Percentiles rank a stretch among this genome's conserved stretches.
These are phyloP conservation scores for Alternaria gaisen DNA, from an alignment of 2,329 filamentous ascomycete species.

Conservation along the genomic window DNA sequence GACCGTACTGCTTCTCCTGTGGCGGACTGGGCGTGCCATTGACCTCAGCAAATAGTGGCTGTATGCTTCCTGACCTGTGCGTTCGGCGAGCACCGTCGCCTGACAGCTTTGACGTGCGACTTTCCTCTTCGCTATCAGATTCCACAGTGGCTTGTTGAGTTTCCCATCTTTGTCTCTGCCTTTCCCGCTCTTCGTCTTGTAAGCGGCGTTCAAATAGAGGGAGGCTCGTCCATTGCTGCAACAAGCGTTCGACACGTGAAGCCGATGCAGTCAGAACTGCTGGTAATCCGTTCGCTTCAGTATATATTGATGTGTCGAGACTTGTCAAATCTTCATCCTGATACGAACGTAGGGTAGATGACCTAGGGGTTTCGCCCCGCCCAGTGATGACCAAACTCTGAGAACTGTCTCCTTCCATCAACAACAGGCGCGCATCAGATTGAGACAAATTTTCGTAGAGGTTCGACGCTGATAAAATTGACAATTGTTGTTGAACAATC, in stretches of 20 bases:
- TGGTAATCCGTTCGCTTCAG: slow-evolving; percentile 34
- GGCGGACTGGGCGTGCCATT: slow-evolving; percentile 32
- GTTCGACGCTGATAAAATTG: slow-evolving; percentile 39
- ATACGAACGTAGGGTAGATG: slow-evolving; percentile 38
- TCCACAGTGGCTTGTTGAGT: slow-evolving; percentile 46
- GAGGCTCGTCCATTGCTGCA: slow-evolving; percentile 47
- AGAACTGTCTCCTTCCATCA: slow-evolving; percentile 45
- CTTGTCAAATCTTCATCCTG: slow-evolving; percentile 39
- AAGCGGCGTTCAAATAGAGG: slow-evolving; percentile 43
- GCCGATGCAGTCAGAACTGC: slow-evolving; percentile 35
- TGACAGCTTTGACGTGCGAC: slow-evolving; percentile 18
- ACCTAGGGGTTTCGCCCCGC: slow-evolving; percentile 22
- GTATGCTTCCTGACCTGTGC: slow-evolving; percentile 30
- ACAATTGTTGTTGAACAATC: slow-evolving; percentile 52
- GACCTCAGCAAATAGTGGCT: slow-evolving; percentile 43
- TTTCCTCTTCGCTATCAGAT: slow-evolving; percentile 47
- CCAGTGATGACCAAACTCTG: slow-evolving; percentile 31
- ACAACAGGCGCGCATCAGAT: slow-evolving; percentile 26
- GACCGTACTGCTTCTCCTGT: slow-evolving; percentile 26
- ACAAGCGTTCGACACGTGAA: slow-evolving; percentile 36
- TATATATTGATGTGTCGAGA: slow-evolving; percentile 32
- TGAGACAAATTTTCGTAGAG: slow-evolving; percentile 27
- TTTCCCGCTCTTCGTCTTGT: slow-evolving; percentile 33
- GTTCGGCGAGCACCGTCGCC: slow-evolving; percentile 20
- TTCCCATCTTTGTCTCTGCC: slow-evolving; percentile 35